Percentiles rank a stretch among this genome's conserved stretches.
Evolutionary conservation across 2,329 filamentous ascomycete genomes (phyloP).

Genomic region (Tolypocladium sp.): DNA sequence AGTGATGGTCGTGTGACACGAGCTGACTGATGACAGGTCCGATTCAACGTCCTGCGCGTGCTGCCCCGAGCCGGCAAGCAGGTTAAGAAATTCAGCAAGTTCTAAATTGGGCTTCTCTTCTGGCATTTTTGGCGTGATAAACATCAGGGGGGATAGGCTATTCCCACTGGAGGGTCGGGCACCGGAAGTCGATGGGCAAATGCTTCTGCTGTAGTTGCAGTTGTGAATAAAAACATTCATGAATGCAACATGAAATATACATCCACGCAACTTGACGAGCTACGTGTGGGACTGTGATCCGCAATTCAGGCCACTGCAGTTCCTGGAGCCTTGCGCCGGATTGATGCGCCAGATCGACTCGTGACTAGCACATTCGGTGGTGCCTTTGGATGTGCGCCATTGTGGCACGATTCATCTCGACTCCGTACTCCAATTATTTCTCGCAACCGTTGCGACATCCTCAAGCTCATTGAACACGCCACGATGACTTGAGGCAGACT

Average conservation of each 20-base stretch:
- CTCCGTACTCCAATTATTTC: not conserved
- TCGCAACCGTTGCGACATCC: not conserved
- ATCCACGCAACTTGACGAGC: not conserved
- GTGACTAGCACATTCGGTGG: not conserved
- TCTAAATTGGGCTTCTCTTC: slow-evolving; percentile 57
- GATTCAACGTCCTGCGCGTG: slow-evolving; percentile 99
- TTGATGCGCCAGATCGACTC: not conserved
- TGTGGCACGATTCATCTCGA: not conserved
- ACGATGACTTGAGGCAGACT: not conserved
- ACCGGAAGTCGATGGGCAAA: slow-evolving; percentile 32
- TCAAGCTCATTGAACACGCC: not conserved
- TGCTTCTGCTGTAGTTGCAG: slow-evolving; percentile 37
- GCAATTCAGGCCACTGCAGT: not conserved
- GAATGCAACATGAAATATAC: slow-evolving; percentile 21
- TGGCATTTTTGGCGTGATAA: slow-evolving; percentile 50
- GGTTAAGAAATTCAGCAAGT: slow-evolving; percentile 98
- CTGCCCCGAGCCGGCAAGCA: slow-evolving; percentile 94
- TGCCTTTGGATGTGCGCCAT: not conserved
- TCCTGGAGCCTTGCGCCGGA: not conserved
- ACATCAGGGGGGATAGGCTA: slow-evolving; percentile 27
- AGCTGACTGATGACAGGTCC: slow-evolving; percentile 53
- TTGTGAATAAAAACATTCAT: slow-evolving; percentile 33
- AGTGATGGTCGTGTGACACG: not conserved
- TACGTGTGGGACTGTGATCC: not conserved
- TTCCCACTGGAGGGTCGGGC: slow-evolving; percentile 29